Conservation (phyloP, 768 basidiomycete species). For the Cubamyces lactineus region DNA sequence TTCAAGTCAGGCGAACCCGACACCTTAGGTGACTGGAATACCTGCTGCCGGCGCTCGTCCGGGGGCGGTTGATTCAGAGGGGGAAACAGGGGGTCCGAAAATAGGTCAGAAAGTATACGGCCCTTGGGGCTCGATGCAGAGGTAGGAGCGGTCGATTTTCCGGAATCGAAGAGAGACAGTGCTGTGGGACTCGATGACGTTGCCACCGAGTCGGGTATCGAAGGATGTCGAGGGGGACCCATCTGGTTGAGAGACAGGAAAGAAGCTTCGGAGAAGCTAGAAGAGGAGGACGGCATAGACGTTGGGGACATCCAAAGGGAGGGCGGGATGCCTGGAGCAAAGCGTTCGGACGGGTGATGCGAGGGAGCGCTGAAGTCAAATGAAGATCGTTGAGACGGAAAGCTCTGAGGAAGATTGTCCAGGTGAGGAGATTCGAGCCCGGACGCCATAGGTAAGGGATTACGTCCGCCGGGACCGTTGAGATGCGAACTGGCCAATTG, state of each 20-base stretch:
- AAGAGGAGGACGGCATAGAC: slow-evolving; percentile 49
- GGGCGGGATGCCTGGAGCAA: slow-evolving; percentile 61
- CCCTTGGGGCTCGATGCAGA: slow-evolving; percentile 34
- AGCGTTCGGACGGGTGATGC: slow-evolving; percentile 49
- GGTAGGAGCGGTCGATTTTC: slow-evolving; percentile 33
- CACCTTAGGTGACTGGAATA: slow-evolving; percentile 65
- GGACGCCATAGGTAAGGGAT: slow-evolving; percentile 13
- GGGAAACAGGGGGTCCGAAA: slow-evolving; percentile 69
- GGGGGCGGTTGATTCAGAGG: slow-evolving; percentile 42
- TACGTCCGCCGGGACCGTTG: slow-evolving; percentile 16
- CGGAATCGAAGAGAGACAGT: slow-evolving; percentile 32
- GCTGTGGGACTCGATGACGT: slow-evolving; percentile 35
- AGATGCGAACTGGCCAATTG: slow-evolving; percentile 20
- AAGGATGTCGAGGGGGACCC: slow-evolving; percentile 28
- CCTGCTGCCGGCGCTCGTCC: slow-evolving; percentile 42
- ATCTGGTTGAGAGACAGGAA: slow-evolving; percentile 28
- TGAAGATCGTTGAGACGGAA: slow-evolving; percentile 30
- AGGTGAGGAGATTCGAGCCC: slow-evolving; percentile 23
- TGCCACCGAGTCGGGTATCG: slow-evolving; percentile 27
- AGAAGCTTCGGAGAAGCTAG: slow-evolving; percentile 36
- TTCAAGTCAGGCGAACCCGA: slow-evolving; percentile 73
- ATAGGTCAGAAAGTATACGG: slow-evolving; percentile 47
- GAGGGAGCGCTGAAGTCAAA: slow-evolving; percentile 30
- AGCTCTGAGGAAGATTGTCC: slow-evolving; percentile 24
- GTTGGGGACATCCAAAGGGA: slow-evolving; percentile 86